Evolutionary conservation across 108 stramenopile genomes (phyloP).

Genomic region (Fistulifera solaris): DNA sequence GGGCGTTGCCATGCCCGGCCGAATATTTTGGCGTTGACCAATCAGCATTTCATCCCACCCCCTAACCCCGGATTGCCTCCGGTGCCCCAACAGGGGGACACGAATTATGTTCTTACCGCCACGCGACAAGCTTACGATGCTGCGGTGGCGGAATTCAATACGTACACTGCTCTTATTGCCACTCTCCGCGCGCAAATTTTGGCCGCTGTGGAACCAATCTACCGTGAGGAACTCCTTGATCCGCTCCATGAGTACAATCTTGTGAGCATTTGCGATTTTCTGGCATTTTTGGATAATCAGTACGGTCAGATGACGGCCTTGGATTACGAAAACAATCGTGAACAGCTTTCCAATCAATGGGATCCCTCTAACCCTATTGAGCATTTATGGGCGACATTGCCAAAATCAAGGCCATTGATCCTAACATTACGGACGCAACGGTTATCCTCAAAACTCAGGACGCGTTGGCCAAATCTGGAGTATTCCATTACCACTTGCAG

Average conservation of each 20-base stretch:
- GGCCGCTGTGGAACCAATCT: conserved; percentile 4
- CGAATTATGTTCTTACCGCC: no score
- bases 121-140: no score
- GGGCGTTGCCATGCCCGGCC: no score
- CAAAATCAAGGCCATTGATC: not conserved
- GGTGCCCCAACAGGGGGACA: no score
- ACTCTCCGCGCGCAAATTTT: no score
- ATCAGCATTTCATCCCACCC: no score
- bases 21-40: no score
- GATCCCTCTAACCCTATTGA: conserved; percentile 12
- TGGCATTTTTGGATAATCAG: conserved; percentile 4
- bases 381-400: conserved; percentile 1
- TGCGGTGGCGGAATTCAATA: no score
- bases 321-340: conserved; percentile 4
- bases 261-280: no score
- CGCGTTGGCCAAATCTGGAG: not conserved
- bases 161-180: no score
- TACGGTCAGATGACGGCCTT: conserved; percentile 6
- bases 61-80: no score
- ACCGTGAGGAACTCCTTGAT: not conserved
- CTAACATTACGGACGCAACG: not conserved
- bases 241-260: not conserved
- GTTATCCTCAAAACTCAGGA: conserved; percentile 1
- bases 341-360: conserved; percentile 1
- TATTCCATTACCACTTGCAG: conserved; percentile 3